phyloP scores from a whole-genome alignment of 345 rosid genomes.

The Murraya koenigii region DNA sequence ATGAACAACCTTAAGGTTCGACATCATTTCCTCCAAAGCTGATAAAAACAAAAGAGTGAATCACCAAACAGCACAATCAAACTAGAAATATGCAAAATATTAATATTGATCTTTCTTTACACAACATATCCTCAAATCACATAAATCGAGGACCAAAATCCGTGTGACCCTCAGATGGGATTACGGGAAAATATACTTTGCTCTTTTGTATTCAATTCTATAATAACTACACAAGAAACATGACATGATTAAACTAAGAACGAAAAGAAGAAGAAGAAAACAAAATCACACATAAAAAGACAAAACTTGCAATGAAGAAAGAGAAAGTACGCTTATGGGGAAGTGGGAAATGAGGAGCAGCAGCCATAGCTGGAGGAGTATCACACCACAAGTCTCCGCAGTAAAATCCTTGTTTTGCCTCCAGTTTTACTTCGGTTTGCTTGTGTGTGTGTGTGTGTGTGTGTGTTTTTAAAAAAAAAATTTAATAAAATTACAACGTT shows the following conservation, averaged over 20 bases:
- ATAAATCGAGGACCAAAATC: not conserved
- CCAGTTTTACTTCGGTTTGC: constrained; percentile 6
- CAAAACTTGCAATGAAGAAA: not conserved
- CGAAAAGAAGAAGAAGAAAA: not conserved
- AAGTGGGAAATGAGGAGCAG: not conserved
- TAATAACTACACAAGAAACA: not conserved
- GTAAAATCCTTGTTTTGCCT: constrained; percentile 13
- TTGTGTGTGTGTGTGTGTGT: no score
- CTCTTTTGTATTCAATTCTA: not conserved
- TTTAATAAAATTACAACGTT: no score
- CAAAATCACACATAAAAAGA: not conserved
- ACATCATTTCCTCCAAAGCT: constrained; percentile 36
- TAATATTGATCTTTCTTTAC: not conserved
- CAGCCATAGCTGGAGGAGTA: not conserved
- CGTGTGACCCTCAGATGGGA: not conserved
- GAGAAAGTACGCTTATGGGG: not conserved
- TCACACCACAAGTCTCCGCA: constrained; percentile 19
- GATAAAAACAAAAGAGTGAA: not conserved
- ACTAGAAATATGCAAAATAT: not conserved
- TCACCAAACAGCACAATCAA: not conserved
- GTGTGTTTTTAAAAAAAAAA: no score
- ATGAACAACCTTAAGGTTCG: constrained; percentile 34
- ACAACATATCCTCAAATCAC: not conserved
- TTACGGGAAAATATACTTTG: not conserved
- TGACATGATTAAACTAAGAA: not conserved